Evolutionary conservation across 2,329 filamentous ascomycete genomes (phyloP).

Genomic region (Aureobasidium melanogenum): DNA sequence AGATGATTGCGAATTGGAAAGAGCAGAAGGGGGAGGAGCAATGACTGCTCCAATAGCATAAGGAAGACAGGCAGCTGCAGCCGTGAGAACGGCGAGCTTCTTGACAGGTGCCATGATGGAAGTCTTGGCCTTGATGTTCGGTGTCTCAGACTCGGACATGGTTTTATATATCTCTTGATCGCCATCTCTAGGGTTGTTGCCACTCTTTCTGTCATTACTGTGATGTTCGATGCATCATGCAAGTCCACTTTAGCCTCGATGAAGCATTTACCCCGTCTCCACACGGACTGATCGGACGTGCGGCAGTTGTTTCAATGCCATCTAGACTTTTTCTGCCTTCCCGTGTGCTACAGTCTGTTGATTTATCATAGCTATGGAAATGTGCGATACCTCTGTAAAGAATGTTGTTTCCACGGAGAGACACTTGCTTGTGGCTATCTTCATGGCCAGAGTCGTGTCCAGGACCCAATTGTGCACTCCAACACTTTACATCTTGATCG

Average conservation of each 20-base stretch:
- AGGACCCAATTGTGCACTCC: too few species aligned
- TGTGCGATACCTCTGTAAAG: too few species aligned
- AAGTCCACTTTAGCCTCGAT: conserved; percentile 7
- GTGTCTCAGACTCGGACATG: background rate
- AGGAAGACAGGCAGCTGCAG: background rate
- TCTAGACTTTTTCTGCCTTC: background rate
- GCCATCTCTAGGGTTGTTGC: background rate
- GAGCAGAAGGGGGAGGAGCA: background rate
- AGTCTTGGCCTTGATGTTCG: background rate
- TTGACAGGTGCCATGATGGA: conserved; percentile 2
- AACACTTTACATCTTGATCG: too few species aligned
- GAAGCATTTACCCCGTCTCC: conserved; percentile 6
- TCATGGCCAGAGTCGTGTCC: too few species aligned
- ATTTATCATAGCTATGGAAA: too few species aligned
- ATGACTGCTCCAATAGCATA: background rate
- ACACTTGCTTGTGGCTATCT: too few species aligned
- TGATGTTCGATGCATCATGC: conserved; percentile 6
- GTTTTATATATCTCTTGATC: background rate
- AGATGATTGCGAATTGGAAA: conserved; percentile 33
- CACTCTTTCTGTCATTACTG: background rate
- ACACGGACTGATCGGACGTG: background rate
- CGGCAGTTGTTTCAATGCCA: conserved; percentile 3
- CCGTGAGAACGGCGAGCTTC: background rate
- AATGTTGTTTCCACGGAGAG: too few species aligned
- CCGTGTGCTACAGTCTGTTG: too few species aligned